Evolutionary conservation across 1,139 yeast species (phyloP), one percentile per base, ranked within the genome.

Genomic region (Maudiozyma humilis): DNA sequence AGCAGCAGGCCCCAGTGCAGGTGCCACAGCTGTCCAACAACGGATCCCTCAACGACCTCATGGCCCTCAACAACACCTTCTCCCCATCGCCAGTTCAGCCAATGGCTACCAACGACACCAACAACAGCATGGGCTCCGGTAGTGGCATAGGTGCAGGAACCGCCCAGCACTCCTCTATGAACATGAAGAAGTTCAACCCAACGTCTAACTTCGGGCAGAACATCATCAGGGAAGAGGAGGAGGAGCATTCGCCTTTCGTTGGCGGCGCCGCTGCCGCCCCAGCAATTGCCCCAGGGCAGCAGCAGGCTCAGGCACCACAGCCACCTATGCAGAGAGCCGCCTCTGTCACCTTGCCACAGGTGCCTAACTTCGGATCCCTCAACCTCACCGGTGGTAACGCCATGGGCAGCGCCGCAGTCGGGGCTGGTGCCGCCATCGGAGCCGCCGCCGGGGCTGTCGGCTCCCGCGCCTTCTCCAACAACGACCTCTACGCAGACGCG

Each of bases 21-120:
- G n/a, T 32, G 2, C 38, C 44, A 7, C 44, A 60, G 55, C 52
- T 63, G 31, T 55, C 56, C 55, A 64, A 50, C 64, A 72, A 71
- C 40, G 77, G 88, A 3, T 75, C 88, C 1, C 64, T 83, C 61
- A 83, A 75, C 60, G 94, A 85, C 52, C 68, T 79, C 53, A 75
- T 77, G 42, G 85, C 77, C 50, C 64, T 81, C 36, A 79, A 78
- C 55, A 76, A 74, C 17, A 60, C 76, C 1, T 68, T 68, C 53
- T 42, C 62, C 5, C 46, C 68, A 2, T 59, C 66, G 15, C 48
- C 61, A 10, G 60, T 66, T 37, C 56, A 54, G 29, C 42, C 51
- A 15, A 54, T 53, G 17, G 38, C 42, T 27, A 49, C 44, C 16
- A 61, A 57, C 45, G 42, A 44, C 20, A 39, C 49, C 4, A 41